These are phyloP conservation scores for Golubevia pallescens DNA, from an alignment of 1,284 basidiomycete genomes.

Conservation along the genomic window DNA sequence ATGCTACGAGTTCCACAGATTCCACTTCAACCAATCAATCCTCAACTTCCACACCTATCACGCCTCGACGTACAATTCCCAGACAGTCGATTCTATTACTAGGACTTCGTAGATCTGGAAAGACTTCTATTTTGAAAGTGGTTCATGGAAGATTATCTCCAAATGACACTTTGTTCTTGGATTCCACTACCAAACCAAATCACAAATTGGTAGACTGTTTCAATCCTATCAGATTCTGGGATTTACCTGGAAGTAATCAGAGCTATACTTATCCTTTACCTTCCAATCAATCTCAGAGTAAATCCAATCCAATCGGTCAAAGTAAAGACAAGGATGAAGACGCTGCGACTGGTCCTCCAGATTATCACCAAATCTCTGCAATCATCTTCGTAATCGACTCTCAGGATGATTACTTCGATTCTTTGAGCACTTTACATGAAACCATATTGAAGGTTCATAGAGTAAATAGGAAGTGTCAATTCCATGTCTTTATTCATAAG, in stretches of 20 bases:
- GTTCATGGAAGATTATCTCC: constrained; percentile 47
- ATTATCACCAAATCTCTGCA: constrained; percentile 17
- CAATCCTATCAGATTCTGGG: constrained; percentile 37
- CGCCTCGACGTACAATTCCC: not conserved
- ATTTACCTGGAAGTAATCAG: constrained; percentile 37
- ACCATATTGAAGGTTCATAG: constrained; percentile 42
- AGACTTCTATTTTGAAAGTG: constrained; percentile 46
- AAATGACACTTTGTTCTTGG: constrained; percentile 50
- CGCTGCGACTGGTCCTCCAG: not conserved
- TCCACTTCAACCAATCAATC: constrained; percentile 1
- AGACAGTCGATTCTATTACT: not conserved
- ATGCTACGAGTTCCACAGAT: too few species aligned
- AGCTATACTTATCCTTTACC: not conserved
- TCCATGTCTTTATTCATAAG: constrained; percentile 63
- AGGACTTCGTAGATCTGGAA: constrained; percentile 34
- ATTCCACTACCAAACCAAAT: constrained; percentile 30
- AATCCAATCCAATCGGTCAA: not conserved
- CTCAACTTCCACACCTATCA: not conserved
- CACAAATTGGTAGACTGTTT: constrained; percentile 34
- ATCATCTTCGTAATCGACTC: constrained; percentile 57
- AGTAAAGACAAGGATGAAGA: not conserved
- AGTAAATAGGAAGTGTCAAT: constrained; percentile 46
- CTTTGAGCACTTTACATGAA: constrained; percentile 35
- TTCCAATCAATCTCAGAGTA: not conserved
- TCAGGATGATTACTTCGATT: constrained; percentile 59